phyloP scores from a whole-genome alignment of 148 eudicot genomes.

The Vaccinium macrocarpon region DNA sequence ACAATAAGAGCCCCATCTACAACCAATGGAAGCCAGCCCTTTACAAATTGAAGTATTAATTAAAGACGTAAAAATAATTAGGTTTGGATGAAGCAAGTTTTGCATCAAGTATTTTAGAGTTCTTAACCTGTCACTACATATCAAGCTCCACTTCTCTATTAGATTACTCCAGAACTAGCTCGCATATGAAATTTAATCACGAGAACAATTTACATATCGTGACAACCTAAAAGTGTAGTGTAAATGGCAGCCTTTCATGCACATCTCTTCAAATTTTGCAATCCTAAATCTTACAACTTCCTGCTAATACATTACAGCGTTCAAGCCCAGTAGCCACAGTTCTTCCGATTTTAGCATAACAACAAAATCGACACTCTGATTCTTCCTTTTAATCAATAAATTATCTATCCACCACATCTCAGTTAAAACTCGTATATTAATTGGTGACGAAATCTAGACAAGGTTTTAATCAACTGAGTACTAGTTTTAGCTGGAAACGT shows the following conservation, averaged over 20 bases:
- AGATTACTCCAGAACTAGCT: neutral
- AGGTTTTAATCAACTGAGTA: neutral
- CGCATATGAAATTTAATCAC: neutral
- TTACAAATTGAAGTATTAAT: no score
- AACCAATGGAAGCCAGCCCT: no score
- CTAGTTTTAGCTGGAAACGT: neutral
- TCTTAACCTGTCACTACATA: neutral
- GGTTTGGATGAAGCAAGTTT: neutral
- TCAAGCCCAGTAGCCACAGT: no score
- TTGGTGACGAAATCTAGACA: neutral
- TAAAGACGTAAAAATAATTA: neutral
- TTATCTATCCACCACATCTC: neutral
- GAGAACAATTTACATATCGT: neutral
- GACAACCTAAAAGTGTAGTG: neutral
- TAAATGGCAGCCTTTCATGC: neutral
- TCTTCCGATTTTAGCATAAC: constrained; percentile 13
- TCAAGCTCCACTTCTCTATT: neutral
- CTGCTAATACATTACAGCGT: neutral
- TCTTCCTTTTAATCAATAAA: neutral
- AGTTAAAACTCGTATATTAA: neutral
- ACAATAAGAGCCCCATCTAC: no score
- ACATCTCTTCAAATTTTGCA: neutral
- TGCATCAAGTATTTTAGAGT: neutral
- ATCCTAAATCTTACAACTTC: neutral
- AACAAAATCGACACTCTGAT: neutral